Conservation (phyloP, 495 filamentous ascomycete species). For the Terfezia claveryi region DNA sequence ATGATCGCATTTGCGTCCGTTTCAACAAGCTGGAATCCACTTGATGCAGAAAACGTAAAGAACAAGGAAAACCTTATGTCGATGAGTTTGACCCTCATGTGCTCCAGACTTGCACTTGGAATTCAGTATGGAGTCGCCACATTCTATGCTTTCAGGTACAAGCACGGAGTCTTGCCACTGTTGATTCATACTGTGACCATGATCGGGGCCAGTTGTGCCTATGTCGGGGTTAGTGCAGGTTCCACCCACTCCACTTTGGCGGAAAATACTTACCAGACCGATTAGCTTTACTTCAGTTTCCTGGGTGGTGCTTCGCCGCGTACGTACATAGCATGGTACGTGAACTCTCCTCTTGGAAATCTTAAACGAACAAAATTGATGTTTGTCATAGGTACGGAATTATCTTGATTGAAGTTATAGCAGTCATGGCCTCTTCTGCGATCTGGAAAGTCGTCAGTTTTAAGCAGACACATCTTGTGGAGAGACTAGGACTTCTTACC, state of each 20-base stretch:
- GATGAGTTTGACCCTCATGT: constrained; percentile 34
- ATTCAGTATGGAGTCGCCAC: constrained; percentile 35
- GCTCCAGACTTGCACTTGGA: constrained; percentile 33
- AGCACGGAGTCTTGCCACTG: constrained; percentile 17
- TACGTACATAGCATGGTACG: too few relatives aligned
- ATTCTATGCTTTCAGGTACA: constrained; percentile 23
- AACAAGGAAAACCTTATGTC: constrained; percentile 27
- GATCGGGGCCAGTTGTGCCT: too few relatives aligned
- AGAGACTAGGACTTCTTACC: constrained; percentile 43
- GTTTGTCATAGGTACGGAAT: too few relatives aligned
- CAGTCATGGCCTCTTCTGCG: constrained; percentile 33
- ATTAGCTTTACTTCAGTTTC: too few relatives aligned
- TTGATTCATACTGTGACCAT: constrained; percentile 11
- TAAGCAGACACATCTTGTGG: constrained; percentile 41
- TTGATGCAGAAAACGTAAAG: constrained; percentile 21
- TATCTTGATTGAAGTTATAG: neutral
- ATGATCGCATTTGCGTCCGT: constrained; percentile 45
- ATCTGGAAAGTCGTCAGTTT: constrained; percentile 35
- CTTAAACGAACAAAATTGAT: too few relatives aligned
- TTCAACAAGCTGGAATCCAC: constrained; percentile 20
- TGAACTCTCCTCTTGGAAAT: too few relatives aligned
- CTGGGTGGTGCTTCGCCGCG: too few relatives aligned
- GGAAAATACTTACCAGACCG: too few relatives aligned
- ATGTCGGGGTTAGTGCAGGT: too few relatives aligned
- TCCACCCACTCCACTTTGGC: too few relatives aligned